Evolutionary conservation across 148 eudicot species (phyloP).

Genomic region (Rhododendron ferrugineum): DNA sequence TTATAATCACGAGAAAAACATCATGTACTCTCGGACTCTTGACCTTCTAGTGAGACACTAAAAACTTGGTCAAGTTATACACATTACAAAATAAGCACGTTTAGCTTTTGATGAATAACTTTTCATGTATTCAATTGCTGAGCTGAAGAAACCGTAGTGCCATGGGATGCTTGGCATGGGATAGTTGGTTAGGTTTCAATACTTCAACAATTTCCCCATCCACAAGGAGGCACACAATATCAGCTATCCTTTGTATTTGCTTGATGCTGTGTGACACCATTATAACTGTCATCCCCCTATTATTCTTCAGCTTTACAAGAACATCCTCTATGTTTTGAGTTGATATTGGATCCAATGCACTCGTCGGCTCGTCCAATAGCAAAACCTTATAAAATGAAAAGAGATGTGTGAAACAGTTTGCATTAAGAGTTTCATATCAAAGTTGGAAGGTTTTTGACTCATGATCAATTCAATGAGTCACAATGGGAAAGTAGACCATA

Average conservation of each 20-base stretch:
- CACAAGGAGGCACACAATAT: constrained; percentile 32
- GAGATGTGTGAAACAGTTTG: background rate
- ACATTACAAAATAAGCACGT: background rate
- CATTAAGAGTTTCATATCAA: background rate
- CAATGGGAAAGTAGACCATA: background rate
- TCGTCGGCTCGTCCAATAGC: constrained; percentile 57
- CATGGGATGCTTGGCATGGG: constrained; percentile 43
- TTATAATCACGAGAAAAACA: background rate
- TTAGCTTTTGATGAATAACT: background rate
- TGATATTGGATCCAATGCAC: constrained; percentile 57
- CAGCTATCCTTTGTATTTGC: constrained; percentile 57
- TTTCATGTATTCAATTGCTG: constrained; percentile 8
- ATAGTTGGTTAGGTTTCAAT: constrained; percentile 28
- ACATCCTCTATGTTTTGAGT: constrained; percentile 48
- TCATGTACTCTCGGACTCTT: background rate
- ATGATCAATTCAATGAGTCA: background rate
- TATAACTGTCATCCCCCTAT: constrained; percentile 30
- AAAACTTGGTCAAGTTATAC: background rate
- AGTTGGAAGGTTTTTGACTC: background rate
- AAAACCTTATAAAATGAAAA: constrained; percentile 24
- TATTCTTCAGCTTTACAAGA: constrained; percentile 33
- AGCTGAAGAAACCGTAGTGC: constrained; percentile 39
- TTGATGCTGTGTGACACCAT: constrained; percentile 58
- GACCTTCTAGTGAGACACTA: background rate
- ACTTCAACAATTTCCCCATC: constrained; percentile 41